Evolutionary conservation across 306 rosid genomes (phyloP).

Genomic region (Senna tora): DNA sequence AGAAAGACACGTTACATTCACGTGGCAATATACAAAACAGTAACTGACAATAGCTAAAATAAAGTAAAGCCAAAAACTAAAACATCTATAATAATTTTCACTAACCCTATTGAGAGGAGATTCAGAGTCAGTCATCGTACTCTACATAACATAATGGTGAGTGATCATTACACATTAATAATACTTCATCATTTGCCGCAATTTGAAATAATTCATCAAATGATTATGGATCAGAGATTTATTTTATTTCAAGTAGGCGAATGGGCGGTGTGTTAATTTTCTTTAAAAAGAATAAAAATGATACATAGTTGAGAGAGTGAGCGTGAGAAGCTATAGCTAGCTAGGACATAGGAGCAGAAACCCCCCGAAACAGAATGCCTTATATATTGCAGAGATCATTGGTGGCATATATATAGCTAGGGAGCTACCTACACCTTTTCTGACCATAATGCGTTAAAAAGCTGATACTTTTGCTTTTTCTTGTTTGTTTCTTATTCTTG

Average conservation of each 20-base stretch:
- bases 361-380: background rate
- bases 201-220: slow-evolving; percentile 50
- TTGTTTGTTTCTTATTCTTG: background rate
- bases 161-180: slow-evolving; percentile 29
- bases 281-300: background rate
- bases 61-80: no score
- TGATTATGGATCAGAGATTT: slow-evolving; percentile 40
- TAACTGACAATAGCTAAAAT: no score
- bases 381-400: background rate
- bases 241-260: background rate
- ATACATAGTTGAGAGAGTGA: slow-evolving; percentile 28
- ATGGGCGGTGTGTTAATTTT: slow-evolving; percentile 45
- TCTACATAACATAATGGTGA: slow-evolving; percentile 5
- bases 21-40: no score
- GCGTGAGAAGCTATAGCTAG: background rate
- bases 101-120: no score
- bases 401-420: background rate
- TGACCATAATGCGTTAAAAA: slow-evolving; percentile 38
- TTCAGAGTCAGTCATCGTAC: background rate
- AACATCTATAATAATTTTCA: no score
- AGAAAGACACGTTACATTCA: no score
- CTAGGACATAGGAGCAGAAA: background rate
- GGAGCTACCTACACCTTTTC: slow-evolving; percentile 1
- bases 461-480: slow-evolving; percentile 37
- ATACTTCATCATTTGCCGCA: slow-evolving; percentile 24